Percentiles rank a stretch among this genome's conserved stretches.
These are phyloP conservation scores for Claviceps pazoutovae DNA, from an alignment of 2,329 filamentous ascomycete genomes.

Conservation along the genomic window DNA sequence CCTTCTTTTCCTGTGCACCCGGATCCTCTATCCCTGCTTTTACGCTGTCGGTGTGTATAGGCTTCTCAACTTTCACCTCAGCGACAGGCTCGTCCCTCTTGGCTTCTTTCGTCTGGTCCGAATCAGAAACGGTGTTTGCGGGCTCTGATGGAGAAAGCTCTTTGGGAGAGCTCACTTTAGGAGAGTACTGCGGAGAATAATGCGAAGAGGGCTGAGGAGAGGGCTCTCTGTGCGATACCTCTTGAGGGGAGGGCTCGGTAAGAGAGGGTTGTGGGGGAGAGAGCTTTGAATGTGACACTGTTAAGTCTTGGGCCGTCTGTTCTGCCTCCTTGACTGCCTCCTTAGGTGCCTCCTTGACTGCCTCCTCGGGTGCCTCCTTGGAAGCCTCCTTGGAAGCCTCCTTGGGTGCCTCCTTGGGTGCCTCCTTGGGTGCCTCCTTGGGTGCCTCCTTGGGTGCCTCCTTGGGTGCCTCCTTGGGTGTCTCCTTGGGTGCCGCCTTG, in stretches of 20 bases:
- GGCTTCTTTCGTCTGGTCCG: conserved; percentile 8
- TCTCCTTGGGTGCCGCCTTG: conserved; percentile 7
- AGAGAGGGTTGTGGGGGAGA: no score
- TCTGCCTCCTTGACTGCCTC: conserved; percentile 7
- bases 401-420: no score
- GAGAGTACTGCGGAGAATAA: no score
- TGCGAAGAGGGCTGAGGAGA: no score
- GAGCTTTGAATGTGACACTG: not conserved
- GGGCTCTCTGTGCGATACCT: no score
- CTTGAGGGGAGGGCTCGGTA: no score
- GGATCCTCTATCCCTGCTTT: conserved; percentile 16
- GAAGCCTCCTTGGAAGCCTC: no score
- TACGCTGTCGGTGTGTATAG: conserved; percentile 9
- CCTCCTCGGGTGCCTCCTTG: no score
- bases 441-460: no score
- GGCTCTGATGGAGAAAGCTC: conserved; percentile 5
- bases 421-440: no score
- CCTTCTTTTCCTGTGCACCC: conserved; percentile 17
- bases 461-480: no score
- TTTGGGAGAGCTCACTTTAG: no score
- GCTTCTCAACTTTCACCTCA: conserved; percentile 12
- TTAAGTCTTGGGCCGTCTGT: conserved; percentile 15
- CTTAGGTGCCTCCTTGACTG: conserved; percentile 10
- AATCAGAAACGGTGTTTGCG: conserved; percentile 4
- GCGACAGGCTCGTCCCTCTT: conserved; percentile 9